Base-by-base conservation (phyloP, 1,284 basidiomycete genomes). In the Cryptococcus deneoformans region DNA sequence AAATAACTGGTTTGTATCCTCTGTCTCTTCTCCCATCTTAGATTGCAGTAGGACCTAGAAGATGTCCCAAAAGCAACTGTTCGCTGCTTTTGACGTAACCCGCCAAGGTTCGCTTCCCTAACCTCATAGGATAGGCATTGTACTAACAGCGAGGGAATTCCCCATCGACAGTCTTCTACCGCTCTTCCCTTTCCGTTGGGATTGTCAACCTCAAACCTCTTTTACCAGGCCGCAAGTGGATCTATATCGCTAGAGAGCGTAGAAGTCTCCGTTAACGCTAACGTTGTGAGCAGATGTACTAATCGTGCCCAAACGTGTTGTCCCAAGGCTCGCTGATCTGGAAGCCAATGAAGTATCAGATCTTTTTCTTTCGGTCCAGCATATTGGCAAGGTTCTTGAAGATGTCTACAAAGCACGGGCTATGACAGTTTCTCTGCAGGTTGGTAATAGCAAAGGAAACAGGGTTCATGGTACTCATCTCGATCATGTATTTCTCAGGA, bases 121-220 rank as follows among this genome's bases (percentile, higher is more conserved):
- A 5, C 29, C 29, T 29, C 29, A 29, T 29, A 50, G 67, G 50
- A 42, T 14, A 48, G n/a, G 3, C 43, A 12, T 39, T 44, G 35
- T 38, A 12, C 16, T n/a, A 4, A 57, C 60, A 29, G 56, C 39
- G 10, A 52, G 29, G 29, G 29, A 29, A 35, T 34, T 42, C 20
- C 14, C 29, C 29, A 29, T 29, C n/a, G 24, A 57, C 67, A 72
- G 86, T 84, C 0, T 95, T 96, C 78, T 88, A 87, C 71, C 82
- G 84, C 44, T 84, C 85, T 1, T 66, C 84, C 0, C 79, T 87
- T 11, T 85, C 87, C 0, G 87, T 85, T 71, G 92, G 89, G 4
- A 87, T 95, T 64, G 92, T 95, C 48, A 96, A 96, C 73, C 83
- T 95, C 61, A 95, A 92, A 69, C 92, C 93, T 1, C 86, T 96